Evolutionary conservation across 805 yeast genomes (phyloP).

Genomic region (Schizosaccharomyces lindneri): DNA sequence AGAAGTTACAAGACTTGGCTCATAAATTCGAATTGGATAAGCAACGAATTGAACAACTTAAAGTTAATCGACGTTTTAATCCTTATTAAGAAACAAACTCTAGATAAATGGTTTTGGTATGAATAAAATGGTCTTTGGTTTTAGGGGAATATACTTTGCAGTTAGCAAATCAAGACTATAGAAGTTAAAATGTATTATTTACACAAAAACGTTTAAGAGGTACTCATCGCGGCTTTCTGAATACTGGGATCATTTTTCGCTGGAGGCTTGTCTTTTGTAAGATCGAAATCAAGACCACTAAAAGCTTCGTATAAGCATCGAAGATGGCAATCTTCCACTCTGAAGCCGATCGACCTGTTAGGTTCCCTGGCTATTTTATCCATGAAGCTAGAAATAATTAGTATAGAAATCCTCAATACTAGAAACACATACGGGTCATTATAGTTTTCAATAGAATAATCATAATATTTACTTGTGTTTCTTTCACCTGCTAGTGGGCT

Average conservation of each 20-base stretch:
- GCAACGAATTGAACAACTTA: slow-evolving; percentile 54
- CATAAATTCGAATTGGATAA: slow-evolving; percentile 75
- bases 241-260: slow-evolving; percentile 19
- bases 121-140: neutral
- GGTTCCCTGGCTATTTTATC: neutral
- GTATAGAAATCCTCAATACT: neutral
- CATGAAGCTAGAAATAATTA: neutral
- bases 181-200: too few species aligned
- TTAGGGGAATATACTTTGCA: too few species aligned
- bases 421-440: slow-evolving; percentile 25
- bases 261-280: slow-evolving; percentile 18
- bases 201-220: too few species aligned
- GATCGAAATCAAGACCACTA: slow-evolving; percentile 62
- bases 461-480: slow-evolving; percentile 28
- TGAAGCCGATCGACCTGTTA: slow-evolving; percentile 34
- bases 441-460: slow-evolving; percentile 23
- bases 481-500: slow-evolving; percentile 90
- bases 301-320: slow-evolving; percentile 73
- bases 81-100: slow-evolving; percentile 30
- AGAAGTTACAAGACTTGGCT: slow-evolving; percentile 70
- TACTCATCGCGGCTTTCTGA: neutral
- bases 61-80: slow-evolving; percentile 55
- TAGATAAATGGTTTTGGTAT: neutral
- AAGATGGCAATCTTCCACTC: slow-evolving; percentile 39
- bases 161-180: too few species aligned